phyloP scores from a whole-genome alignment of 2,329 filamentous ascomycete genomes.

The Fusarium buharicum region DNA sequence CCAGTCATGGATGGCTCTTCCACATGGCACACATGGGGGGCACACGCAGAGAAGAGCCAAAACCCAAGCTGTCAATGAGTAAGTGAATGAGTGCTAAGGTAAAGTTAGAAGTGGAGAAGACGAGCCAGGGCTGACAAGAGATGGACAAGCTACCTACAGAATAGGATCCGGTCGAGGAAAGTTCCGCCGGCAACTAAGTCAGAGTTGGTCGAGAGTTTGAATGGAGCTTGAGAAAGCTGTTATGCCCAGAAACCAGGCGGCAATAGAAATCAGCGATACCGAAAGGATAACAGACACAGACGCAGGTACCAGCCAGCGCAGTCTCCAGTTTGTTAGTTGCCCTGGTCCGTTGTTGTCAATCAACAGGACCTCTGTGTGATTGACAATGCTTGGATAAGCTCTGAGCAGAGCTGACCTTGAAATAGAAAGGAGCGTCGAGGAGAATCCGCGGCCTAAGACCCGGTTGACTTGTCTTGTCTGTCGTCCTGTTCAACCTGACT shows the following conservation, averaged over 20 bases:
- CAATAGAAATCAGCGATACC: neutral
- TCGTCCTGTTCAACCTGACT: conserved; percentile 11
- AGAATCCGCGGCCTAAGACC: conserved; percentile 16
- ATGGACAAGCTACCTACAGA: conserved; percentile 4
- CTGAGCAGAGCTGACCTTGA: conserved; percentile 14
- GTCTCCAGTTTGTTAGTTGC: conserved; percentile 12
- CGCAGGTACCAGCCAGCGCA: conserved; percentile 38
- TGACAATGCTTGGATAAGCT: conserved; percentile 14
- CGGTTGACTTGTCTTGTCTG: conserved; percentile 11
- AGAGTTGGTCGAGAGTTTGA: conserved; percentile 2
- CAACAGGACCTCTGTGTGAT: conserved; percentile 14
- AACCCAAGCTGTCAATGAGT: conserved; percentile 50
- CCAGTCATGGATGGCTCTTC: conserved; percentile 51
- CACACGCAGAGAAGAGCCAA: conserved; percentile 49
- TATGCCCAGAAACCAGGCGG: neutral
- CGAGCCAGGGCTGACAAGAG: conserved; percentile 27
- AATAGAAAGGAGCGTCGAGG: conserved; percentile 32
- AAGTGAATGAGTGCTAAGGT: conserved; percentile 29
- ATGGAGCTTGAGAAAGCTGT: conserved; percentile 20
- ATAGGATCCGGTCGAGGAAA: conserved; percentile 21
- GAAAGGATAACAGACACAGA: conserved; percentile 25
- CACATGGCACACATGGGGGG: conserved; percentile 46
- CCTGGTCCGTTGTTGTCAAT: conserved; percentile 19
- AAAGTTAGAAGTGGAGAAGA: conserved; percentile 28
- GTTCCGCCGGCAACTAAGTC: conserved; percentile 9